These are phyloP conservation scores for Daldinia childiae DNA, from an alignment of 495 filamentous ascomycete species.

Conservation along the genomic window DNA sequence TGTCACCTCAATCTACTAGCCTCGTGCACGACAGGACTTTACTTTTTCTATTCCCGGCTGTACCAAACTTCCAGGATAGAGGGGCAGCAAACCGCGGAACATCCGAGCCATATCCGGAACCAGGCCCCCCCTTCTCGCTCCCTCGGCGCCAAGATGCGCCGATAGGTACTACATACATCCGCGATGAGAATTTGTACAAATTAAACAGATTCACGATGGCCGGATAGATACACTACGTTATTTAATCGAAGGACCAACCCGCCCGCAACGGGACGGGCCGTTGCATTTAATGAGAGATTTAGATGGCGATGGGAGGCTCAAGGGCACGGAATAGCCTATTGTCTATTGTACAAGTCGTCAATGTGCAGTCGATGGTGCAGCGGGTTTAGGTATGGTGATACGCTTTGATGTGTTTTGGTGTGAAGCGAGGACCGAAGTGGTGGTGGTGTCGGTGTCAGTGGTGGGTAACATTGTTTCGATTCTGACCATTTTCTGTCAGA, in stretches of 20 bases:
- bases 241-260: neutral
- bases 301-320: slow-evolving; percentile 22
- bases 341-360: slow-evolving; percentile 28
- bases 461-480: slow-evolving; percentile 30
- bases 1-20: slow-evolving; percentile 39
- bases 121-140: slow-evolving; percentile 13
- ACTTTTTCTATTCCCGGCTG: slow-evolving; percentile 36
- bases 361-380: slow-evolving; percentile 22
- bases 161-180: slow-evolving; percentile 25
- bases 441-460: slow-evolving; percentile 7
- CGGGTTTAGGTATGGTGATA: slow-evolving; percentile 24
- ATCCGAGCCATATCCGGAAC: slow-evolving; percentile 28
- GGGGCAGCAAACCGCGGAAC: slow-evolving; percentile 38
- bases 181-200: neutral
- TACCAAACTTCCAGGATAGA: slow-evolving; percentile 30
- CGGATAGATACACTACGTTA: slow-evolving; percentile 1
- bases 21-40: slow-evolving; percentile 36
- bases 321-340: slow-evolving; percentile 19
- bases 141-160: slow-evolving; percentile 32
- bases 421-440: slow-evolving; percentile 7
- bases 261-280: slow-evolving; percentile 35
- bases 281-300: neutral
- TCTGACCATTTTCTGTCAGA: slow-evolving; percentile 20
- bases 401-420: no score
- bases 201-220: neutral